Base-by-base conservation (phyloP, 2,329 filamentous ascomycete species). In the Claviceps sp. region DNA sequence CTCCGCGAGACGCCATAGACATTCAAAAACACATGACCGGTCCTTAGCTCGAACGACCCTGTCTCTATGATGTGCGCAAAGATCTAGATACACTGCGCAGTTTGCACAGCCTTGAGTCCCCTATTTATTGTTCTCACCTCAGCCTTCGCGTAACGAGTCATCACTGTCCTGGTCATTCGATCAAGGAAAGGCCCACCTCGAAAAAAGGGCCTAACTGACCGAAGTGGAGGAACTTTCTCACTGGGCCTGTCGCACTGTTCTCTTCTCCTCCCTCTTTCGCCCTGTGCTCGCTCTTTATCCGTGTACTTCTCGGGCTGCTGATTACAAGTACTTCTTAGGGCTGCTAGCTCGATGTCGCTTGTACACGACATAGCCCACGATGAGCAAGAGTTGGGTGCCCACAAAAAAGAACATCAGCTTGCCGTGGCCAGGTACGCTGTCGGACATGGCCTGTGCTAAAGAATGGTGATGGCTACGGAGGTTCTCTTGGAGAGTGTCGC, bases 301-400 rank as follows among this genome's bases (percentile, higher is more conserved):
- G 95, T 70, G 67, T 89, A 96, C 72, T 96, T 96, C 77, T 95
- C 95, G n/a, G 88, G 88, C 30, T 34, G 30, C 30, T 34, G 3
- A 11, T 62, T 73, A 95, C 64, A 95, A 71, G 67, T 89, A 96
- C 72, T 96, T 96, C 77, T 95, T 95, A n/a, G 88, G 88, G 67
- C 82, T 80, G 57, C 75, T 81, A 41, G 79, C 75, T 69, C 84
- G 80, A 63, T 85, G 82, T 60, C 82, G 78, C 77, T 95, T 95
- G 70, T 95, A 95, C 54, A 83, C 64, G 40, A 88, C 66, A 63
- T 90, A 95, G 1, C 75, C 78, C 2, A 69, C 80, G 0, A 80
- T 79, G 37, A 94, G 72, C 58, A 88, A 64, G 48, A 86, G 63
- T 69, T 96, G 89, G 56, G 87, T 81, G 18, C 78, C 82, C 52